These are phyloP conservation scores for Calonectria fujianensis DNA, from an alignment of 2,329 filamentous ascomycete genomes.

Conservation along the genomic window DNA sequence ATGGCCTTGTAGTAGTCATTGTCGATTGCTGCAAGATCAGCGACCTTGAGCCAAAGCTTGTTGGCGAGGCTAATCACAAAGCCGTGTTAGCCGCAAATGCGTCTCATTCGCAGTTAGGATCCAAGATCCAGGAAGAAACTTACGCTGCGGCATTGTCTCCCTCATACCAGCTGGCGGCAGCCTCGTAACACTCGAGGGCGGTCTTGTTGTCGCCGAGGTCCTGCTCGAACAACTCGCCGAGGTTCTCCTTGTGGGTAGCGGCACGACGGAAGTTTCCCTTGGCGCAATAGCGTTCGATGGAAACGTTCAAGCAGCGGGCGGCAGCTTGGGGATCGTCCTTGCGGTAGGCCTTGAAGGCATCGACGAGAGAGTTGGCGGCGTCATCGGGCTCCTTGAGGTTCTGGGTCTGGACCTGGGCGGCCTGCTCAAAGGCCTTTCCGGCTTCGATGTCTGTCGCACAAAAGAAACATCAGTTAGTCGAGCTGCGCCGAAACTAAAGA, in stretches of 20 bases:
- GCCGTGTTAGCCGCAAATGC: constrained; percentile 35
- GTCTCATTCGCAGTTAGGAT: neutral
- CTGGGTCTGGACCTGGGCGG: constrained; percentile 85
- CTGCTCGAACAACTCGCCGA: constrained; percentile 90
- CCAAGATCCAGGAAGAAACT: constrained; percentile 58
- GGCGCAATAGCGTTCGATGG: constrained; percentile 89
- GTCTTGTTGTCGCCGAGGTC: constrained; percentile 86
- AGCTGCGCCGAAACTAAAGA: neutral
- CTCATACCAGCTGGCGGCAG: constrained; percentile 92
- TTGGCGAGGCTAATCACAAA: constrained; percentile 81
- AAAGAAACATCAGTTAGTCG: neutral
- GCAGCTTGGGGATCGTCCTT: constrained; percentile 90
- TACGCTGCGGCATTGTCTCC: constrained; percentile 89
- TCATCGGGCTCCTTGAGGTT: constrained; percentile 95
- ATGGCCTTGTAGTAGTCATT: constrained; percentile 90
- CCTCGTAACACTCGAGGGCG: constrained; percentile 89
- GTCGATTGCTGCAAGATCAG: constrained; percentile 88
- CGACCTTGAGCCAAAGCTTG: constrained; percentile 94
- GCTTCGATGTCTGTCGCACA: constrained; percentile 82
- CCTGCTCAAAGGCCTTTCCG: constrained; percentile 89
- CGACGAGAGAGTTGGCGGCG: constrained; percentile 89
- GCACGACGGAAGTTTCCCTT: constrained; percentile 95
- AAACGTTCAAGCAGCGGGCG: constrained; percentile 84
- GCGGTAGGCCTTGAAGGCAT: constrained; percentile 96
- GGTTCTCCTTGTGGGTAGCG: constrained; percentile 91